Evolutionary conservation across 768 basidiomycete genomes (phyloP).

Genomic region (Lactarius deliciosus): DNA sequence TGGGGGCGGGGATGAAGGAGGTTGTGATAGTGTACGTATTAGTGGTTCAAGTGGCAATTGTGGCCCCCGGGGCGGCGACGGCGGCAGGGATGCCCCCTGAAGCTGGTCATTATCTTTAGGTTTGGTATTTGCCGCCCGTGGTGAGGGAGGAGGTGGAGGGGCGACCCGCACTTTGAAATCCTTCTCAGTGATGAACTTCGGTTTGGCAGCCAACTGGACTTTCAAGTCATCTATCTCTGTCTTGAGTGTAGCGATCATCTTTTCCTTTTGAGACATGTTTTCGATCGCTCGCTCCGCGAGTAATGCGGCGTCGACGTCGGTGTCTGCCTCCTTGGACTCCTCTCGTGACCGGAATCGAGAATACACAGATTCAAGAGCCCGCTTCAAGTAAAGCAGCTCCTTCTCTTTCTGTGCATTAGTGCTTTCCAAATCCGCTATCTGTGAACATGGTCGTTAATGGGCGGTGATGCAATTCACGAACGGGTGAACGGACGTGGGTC

Average conservation of each 20-base stretch:
- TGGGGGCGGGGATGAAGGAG: conserved; percentile 32
- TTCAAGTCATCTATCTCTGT: conserved; percentile 52
- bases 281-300: conserved; percentile 75
- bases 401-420: conserved; percentile 58
- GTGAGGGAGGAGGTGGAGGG: conserved; percentile 62
- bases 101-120: conserved; percentile 12
- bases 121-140: conserved; percentile 34
- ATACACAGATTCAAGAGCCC: conserved; percentile 86
- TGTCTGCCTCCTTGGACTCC: conserved; percentile 48
- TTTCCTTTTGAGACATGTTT: conserved; percentile 64
- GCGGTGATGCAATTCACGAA: conserved; percentile 2
- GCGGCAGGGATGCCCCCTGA: background rate
- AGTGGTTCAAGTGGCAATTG: conserved; percentile 29
- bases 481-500: conserved; percentile 51
- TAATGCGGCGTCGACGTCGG: conserved; percentile 61
- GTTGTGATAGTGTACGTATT: conserved; percentile 35
- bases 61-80: conserved; percentile 23
- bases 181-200: conserved; percentile 56
- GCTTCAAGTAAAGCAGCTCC: conserved; percentile 73
- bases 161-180: conserved; percentile 68
- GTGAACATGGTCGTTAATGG: conserved; percentile 8
- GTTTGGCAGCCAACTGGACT: conserved; percentile 49
- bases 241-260: conserved; percentile 55
- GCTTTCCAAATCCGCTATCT: conserved; percentile 58
- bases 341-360: conserved; percentile 66